A percentile compares a stretch with the other conserved stretches of the same genome.
These are phyloP conservation scores for Aegilops speltoides DNA, from an alignment of 176 grass and related monocot species.

Conservation along the genomic window DNA sequence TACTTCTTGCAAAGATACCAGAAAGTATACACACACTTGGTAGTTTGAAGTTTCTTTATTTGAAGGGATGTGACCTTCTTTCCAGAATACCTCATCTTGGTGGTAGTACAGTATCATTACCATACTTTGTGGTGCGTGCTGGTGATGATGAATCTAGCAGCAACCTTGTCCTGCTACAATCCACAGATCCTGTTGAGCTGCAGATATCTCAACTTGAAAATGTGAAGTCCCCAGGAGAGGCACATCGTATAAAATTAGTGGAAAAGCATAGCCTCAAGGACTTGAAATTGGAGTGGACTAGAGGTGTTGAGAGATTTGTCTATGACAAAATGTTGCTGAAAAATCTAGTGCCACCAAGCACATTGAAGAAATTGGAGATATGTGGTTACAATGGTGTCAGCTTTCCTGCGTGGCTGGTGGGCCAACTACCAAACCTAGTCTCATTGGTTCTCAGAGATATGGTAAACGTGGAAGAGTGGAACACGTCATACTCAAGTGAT, in stretches of 20 bases:
- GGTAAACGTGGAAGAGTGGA: background rate
- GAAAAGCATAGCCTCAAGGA: background rate
- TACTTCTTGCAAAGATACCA: accelerated
- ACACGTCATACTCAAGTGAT: background rate
- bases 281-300: background rate
- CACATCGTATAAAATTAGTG: background rate
- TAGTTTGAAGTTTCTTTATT: no score
- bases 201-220: no score
- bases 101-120: no score
- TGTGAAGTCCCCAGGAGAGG: no score
- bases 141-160: no score
- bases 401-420: background rate
- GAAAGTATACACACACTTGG: no score
- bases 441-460: background rate
- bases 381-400: background rate
- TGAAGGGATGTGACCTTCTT: no score
- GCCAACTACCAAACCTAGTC: background rate
- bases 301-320: background rate
- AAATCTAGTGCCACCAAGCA: background rate
- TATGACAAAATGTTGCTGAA: background rate
- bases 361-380: background rate
- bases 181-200: no score
- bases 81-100: no score
- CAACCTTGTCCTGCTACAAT: no score
- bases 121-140: no score